These are phyloP conservation scores for Rhodotorula paludigena DNA, from an alignment of 768 basidiomycete species.

Conservation along the genomic window DNA sequence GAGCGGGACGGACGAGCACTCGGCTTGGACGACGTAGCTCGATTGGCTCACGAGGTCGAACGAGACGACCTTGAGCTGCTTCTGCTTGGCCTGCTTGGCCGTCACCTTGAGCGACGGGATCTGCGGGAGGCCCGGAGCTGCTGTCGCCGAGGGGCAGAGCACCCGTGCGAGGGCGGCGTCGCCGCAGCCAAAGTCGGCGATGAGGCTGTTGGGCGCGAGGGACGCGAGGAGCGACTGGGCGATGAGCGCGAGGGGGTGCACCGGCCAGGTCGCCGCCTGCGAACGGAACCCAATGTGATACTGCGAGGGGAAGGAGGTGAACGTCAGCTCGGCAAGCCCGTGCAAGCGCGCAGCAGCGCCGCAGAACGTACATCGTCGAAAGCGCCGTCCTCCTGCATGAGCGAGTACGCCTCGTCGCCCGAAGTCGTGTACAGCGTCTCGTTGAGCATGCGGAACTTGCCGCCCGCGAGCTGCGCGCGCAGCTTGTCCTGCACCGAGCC, in stretches of 20 bases:
- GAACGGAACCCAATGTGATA: constrained; percentile 88
- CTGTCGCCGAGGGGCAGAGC: constrained; percentile 53
- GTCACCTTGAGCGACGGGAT: constrained; percentile 44
- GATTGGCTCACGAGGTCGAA: constrained; percentile 61
- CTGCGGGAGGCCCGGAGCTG: not conserved
- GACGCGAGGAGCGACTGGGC: constrained; percentile 57
- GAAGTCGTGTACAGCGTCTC: constrained; percentile 84
- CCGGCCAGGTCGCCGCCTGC: constrained; percentile 89
- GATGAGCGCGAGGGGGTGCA: constrained; percentile 84
- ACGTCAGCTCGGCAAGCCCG: not conserved
- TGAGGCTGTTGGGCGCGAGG: constrained; percentile 63
- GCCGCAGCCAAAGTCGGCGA: constrained; percentile 92
- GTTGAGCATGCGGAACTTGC: constrained; percentile 69
- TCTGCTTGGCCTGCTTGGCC: constrained; percentile 31
- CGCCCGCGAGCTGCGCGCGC: constrained; percentile 55
- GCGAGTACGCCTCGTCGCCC: constrained; percentile 64
- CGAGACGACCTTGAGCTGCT: constrained; percentile 58
- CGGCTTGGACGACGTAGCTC: constrained; percentile 73
- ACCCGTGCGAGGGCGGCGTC: constrained; percentile 79
- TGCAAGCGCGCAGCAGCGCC: not conserved
- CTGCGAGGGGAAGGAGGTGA: constrained; percentile 49
- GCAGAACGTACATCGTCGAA: constrained; percentile 66
- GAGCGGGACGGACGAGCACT: constrained; percentile 77
- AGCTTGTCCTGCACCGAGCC: constrained; percentile 65
- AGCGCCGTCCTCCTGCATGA: constrained; percentile 76